Percentiles rank a stretch among this genome's conserved stretches.
These are phyloP conservation scores for Pezicula neosporulosa DNA, from an alignment of 2,329 filamentous ascomycete species.

Conservation along the genomic window DNA sequence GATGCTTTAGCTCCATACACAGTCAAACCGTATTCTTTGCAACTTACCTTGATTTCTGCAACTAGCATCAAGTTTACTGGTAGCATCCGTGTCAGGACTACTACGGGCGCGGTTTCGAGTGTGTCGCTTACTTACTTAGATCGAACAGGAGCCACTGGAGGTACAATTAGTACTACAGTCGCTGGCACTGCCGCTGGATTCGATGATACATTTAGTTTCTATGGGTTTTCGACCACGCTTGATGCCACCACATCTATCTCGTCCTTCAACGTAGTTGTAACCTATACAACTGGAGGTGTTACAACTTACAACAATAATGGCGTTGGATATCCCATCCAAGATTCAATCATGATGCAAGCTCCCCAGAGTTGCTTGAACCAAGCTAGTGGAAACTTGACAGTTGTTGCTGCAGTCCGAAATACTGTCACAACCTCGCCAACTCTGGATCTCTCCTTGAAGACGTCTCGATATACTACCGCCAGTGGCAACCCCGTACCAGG, in stretches of 20 bases:
- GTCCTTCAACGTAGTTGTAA: constrained; percentile 53
- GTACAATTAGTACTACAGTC: constrained; percentile 41
- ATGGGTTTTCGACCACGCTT: constrained; percentile 38
- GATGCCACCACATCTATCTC: constrained; percentile 56
- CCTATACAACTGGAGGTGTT: constrained; percentile 42
- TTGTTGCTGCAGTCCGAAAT: constrained; percentile 22
- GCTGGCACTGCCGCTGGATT: constrained; percentile 51
- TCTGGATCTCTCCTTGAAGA: constrained; percentile 17
- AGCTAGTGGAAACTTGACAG: constrained; percentile 17
- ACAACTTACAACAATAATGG: constrained; percentile 54
- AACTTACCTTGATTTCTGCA: constrained; percentile 49
- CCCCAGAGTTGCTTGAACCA: constrained; percentile 51
- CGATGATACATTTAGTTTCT: constrained; percentile 53
- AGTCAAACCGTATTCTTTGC: constrained; percentile 55
- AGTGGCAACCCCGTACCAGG: constrained; percentile 16
- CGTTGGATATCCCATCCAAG: constrained; percentile 48
- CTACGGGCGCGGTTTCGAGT: constrained; percentile 36
- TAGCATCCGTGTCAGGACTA: constrained; percentile 54
- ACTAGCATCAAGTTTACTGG: constrained; percentile 47
- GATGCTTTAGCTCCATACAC: constrained; percentile 52
- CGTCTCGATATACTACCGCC: constrained; percentile 8
- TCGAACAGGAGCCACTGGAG: constrained; percentile 43
- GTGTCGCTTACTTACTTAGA: constrained; percentile 54
- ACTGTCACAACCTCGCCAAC: constrained; percentile 9
- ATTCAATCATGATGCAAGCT: constrained; percentile 50